Evolutionary conservation across 2,329 filamentous ascomycete genomes (phyloP).

Genomic region (Nothopassalora personata): DNA sequence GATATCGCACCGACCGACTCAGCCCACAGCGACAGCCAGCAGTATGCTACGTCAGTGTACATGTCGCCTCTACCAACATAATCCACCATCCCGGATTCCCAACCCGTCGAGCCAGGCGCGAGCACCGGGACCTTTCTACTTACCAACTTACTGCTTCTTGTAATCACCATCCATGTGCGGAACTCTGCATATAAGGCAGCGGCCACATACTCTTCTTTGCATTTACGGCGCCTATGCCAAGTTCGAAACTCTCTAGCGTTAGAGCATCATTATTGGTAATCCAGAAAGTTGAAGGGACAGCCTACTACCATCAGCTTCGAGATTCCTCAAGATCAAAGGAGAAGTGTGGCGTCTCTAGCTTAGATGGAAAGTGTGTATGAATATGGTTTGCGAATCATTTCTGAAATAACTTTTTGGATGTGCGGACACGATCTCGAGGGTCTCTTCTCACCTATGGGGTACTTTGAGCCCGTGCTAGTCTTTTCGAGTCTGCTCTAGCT

Average conservation of each 20-base stretch:
- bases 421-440: not conserved
- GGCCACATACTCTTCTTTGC: not conserved
- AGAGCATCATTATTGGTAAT: not conserved
- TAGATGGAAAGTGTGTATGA: not conserved
- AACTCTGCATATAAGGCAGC: not conserved
- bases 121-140: constrained; percentile 1
- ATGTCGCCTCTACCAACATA: not conserved
- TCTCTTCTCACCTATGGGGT: not conserved
- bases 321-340: not conserved
- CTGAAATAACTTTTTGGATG: not conserved
- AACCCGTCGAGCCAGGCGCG: constrained; percentile 2
- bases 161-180: not conserved
- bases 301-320: not conserved
- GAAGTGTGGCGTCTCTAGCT: not conserved
- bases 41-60: not conserved
- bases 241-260: not conserved
- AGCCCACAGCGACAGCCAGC: not conserved
- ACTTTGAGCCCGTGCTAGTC: not conserved
- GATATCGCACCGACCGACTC: not conserved
- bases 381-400: not conserved
- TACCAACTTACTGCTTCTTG: constrained; percentile 1
- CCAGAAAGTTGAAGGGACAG: not conserved
- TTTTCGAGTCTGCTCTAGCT: not conserved
- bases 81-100: not conserved
- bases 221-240: not conserved